phyloP scores from a whole-genome alignment of 768 basidiomycete genomes.

The Lentinus tigrinus region DNA sequence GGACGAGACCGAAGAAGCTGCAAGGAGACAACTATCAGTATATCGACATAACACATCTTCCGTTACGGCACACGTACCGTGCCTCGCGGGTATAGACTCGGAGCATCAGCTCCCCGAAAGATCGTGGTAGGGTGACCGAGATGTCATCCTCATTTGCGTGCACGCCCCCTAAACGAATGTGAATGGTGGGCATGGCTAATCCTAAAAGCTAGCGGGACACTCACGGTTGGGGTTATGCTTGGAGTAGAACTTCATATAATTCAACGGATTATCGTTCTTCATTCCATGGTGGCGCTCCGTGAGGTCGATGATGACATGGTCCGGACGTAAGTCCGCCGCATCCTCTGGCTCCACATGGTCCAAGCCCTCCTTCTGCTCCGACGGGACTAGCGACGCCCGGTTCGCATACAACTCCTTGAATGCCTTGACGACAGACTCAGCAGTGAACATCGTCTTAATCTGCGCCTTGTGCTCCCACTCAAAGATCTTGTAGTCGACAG shows the following conservation, averaged over 20 bases:
- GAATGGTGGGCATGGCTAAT: neutral
- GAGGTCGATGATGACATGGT: slow-evolving; percentile 65
- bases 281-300: slow-evolving; percentile 77
- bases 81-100: slow-evolving; percentile 69
- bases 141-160: slow-evolving; percentile 54
- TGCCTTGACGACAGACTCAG: slow-evolving; percentile 33
- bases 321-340: slow-evolving; percentile 36
- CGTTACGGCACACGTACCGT: slow-evolving; percentile 27
- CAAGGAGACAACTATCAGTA: neutral
- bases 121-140: slow-evolving; percentile 60
- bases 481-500: slow-evolving; percentile 65
- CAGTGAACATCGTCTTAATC: slow-evolving; percentile 34
- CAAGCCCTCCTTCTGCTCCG: slow-evolving; percentile 2
- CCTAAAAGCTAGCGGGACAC: neutral
- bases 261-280: slow-evolving; percentile 66
- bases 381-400: neutral
- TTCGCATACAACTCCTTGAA: slow-evolving; percentile 24
- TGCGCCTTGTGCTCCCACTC: slow-evolving; percentile 29
- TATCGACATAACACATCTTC: neutral
- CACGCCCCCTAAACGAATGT: slow-evolving; percentile 30
- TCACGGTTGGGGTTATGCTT: slow-evolving; percentile 60
- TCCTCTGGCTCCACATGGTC: slow-evolving; percentile 19
- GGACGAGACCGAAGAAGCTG: slow-evolving; percentile 60
- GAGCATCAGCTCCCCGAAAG: slow-evolving; percentile 70
- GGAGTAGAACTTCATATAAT: slow-evolving; percentile 70